Base-by-base conservation (phyloP, 2,329 filamentous ascomycete species). In the Ophiostoma perfectum region DNA sequence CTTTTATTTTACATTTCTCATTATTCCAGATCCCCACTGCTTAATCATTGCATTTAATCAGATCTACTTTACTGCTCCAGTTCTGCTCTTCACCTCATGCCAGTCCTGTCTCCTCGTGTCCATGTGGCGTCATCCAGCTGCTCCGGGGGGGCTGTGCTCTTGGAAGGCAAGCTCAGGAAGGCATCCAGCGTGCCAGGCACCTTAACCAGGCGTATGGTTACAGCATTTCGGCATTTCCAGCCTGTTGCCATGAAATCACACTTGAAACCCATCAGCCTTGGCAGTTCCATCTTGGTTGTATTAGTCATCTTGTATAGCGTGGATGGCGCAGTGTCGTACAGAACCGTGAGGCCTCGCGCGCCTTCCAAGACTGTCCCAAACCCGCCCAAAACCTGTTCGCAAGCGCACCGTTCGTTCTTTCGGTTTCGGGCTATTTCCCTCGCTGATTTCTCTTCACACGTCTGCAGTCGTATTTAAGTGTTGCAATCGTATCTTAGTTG, bases 281-380 rank as follows among this genome's bases (percentile, higher is more conserved):
- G 58, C 58, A n/a, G 5, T 18, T 62, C 14, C 18, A 18, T 11
- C 36, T 39, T 62, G 38, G 36, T 16, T 62, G 14, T 14, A 62
- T 62, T 62, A 62, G 38, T 62, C 58, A 62, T 62, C 38, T 39
- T 3, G 3, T 27, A 27, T 55, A 9, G n/a, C 27, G 44, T 8
- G 44, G 7, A 45, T 45, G 44, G 55, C 27, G 36, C 36, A 42
- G 14, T 62, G 36, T 39, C 7, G 38, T 41, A 62, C 11, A 41
- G 5, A 41, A 41, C n/a, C 8, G 36, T 62, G 58, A 62, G 58
- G 58, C 58, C 58, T 62, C 58, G 38, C 58, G 58, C 58, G 55
- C 49, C 52, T 62, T 62, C 55, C 55, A 62, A 62, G 55, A 62
- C 55, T 39, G 5, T 45, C 49, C 18, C 49, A 55, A 55, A n/a